Conservation (phyloP, 352 stramenopile genomes). For the Globisporangium solare region DNA sequence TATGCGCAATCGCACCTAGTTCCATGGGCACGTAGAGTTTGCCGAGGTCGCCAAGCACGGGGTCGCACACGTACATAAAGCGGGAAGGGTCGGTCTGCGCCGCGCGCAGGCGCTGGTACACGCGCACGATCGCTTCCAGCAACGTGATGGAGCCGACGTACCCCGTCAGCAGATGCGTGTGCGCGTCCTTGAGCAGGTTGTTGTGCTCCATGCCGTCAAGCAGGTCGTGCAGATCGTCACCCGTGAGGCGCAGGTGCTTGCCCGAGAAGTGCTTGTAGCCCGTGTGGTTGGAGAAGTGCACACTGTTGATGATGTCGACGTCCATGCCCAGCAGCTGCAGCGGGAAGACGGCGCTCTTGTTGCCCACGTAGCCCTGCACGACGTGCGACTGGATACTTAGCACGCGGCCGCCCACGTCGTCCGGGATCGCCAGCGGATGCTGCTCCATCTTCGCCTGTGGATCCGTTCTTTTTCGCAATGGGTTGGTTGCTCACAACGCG, state of each 20-base stretch:
- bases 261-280: slow-evolving; percentile 74
- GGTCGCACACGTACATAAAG: slow-evolving; percentile 80
- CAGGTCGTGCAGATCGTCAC: slow-evolving; percentile 73
- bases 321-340: slow-evolving; percentile 83
- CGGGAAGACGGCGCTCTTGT: slow-evolving; percentile 84
- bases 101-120: slow-evolving; percentile 50
- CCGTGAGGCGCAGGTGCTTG: slow-evolving; percentile 62
- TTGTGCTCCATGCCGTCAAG: slow-evolving; percentile 78
- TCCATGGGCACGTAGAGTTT: slow-evolving; percentile 79
- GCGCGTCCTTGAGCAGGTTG: slow-evolving; percentile 52
- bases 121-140: slow-evolving; percentile 64
- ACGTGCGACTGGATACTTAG: slow-evolving; percentile 88
- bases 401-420: slow-evolving; percentile 51
- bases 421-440: slow-evolving; percentile 11
- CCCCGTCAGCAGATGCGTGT: slow-evolving; percentile 79
- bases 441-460: neutral
- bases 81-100: slow-evolving; percentile 42
- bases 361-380: slow-evolving; percentile 84
- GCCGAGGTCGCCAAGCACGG: slow-evolving; percentile 76
- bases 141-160: slow-evolving; percentile 74
- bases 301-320: slow-evolving; percentile 86
- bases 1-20: slow-evolving; percentile 35
- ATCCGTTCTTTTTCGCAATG: neutral
- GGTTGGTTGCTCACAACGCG: neutral
- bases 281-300: slow-evolving; percentile 88